Evolutionary conservation across 176 grass and related monocot genomes (phyloP).

Genomic region (Eragrostis curvula): DNA sequence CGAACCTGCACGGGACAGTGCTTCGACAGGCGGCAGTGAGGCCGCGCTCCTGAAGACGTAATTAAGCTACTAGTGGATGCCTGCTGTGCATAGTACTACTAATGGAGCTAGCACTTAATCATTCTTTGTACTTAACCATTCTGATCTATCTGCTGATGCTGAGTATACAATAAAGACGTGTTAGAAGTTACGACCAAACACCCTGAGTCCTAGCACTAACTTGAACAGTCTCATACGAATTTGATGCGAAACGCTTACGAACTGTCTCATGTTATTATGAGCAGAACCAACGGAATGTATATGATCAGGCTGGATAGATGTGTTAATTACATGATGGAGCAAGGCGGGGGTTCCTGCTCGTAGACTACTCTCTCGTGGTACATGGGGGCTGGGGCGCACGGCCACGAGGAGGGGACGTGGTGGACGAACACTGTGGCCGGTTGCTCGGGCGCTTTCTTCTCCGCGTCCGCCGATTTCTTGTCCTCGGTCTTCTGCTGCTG

Average conservation of each 20-base stretch:
- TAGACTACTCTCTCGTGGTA: slow-evolving; percentile 48
- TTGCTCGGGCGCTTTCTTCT: slow-evolving; percentile 27
- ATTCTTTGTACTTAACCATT: neutral
- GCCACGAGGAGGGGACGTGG: slow-evolving; percentile 39
- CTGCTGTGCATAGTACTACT: too few relatives aligned
- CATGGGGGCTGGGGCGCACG: slow-evolving; percentile 22
- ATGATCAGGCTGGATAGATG: too few relatives aligned
- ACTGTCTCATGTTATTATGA: too few relatives aligned
- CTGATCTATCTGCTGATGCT: too few relatives aligned
- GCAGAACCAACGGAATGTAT: too few relatives aligned
- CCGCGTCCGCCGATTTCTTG: slow-evolving; percentile 10
- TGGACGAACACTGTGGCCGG: slow-evolving; percentile 42
- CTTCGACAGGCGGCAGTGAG: neutral
- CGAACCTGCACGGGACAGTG: neutral
- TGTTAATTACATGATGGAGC: slow-evolving; percentile 50
- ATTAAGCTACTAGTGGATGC: too few relatives aligned
- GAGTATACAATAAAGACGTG: too few relatives aligned
- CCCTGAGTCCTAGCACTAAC: too few relatives aligned
- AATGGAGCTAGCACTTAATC: neutral
- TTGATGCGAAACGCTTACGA: too few relatives aligned
- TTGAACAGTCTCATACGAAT: too few relatives aligned
- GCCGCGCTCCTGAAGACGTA: neutral
- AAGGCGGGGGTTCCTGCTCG: slow-evolving; percentile 35
- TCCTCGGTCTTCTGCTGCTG: neutral
- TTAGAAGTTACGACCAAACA: too few relatives aligned